phyloP scores from a whole-genome alignment of 2,329 filamentous ascomycete species.

The Neonectria coccinea region DNA sequence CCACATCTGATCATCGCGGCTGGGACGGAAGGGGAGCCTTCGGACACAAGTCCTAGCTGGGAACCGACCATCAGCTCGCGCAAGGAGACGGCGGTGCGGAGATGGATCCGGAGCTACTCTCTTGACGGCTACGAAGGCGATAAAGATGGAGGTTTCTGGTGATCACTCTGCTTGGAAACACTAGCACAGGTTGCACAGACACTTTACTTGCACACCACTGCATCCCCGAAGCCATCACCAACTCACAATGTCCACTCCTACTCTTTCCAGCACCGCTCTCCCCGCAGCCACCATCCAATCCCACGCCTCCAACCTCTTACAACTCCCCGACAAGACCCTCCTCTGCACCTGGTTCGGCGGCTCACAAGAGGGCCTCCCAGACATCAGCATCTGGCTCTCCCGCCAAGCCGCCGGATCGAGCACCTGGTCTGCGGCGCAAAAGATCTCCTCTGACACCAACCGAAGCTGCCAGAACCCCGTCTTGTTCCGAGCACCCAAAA shows the following conservation, averaged over 20 bases:
- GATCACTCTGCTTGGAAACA: not conserved
- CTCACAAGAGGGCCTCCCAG: conserved; percentile 57
- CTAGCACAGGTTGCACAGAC: not conserved
- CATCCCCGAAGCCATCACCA: not conserved
- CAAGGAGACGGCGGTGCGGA: not conserved
- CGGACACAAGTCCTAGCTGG: conserved; percentile 28
- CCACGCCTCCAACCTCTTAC: conserved; percentile 58
- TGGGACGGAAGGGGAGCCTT: conserved; percentile 15
- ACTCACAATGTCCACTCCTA: conserved; percentile 1
- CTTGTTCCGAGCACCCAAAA: conserved; percentile 52
- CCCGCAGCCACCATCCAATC: conserved; percentile 56
- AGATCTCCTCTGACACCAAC: conserved; percentile 53
- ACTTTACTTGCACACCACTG: not conserved
- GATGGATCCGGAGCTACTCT: not conserved
- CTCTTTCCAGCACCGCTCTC: conserved; percentile 40
- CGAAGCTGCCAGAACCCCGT: conserved; percentile 60
- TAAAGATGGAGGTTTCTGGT: not conserved
- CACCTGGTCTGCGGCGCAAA: conserved; percentile 50
- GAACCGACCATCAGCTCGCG: not conserved
- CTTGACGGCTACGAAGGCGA: not conserved
- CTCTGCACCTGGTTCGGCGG: conserved; percentile 60
- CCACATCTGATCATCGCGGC: conserved; percentile 12
- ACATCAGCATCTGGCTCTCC: conserved; percentile 58
- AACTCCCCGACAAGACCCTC: conserved; percentile 54
- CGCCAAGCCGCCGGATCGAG: conserved; percentile 47